phyloP scores from a whole-genome alignment of 345 rosid species.

The Hypericum perforatum region DNA sequence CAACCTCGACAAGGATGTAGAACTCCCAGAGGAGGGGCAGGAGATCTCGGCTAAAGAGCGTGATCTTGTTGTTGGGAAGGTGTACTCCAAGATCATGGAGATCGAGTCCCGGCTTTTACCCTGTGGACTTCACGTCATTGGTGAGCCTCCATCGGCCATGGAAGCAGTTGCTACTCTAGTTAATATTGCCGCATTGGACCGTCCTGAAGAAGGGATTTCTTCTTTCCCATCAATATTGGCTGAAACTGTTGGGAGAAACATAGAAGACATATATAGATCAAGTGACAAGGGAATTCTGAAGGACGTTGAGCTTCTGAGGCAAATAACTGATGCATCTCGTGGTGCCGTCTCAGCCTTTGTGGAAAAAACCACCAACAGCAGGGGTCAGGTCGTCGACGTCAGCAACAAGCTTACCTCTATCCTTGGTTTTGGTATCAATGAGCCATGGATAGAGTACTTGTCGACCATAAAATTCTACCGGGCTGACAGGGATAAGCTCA shows the following conservation, averaged over 20 bases:
- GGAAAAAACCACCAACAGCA: constrained; percentile 58
- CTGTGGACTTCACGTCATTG: constrained; percentile 91
- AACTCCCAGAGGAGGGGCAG: constrained; percentile 73
- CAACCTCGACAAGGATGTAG: constrained; percentile 91
- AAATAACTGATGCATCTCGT: constrained; percentile 89
- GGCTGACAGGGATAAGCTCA: constrained; percentile 77
- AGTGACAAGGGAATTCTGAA: constrained; percentile 80
- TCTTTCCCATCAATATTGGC: constrained; percentile 79
- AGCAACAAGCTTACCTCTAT: constrained; percentile 58
- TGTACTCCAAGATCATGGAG: constrained; percentile 98
- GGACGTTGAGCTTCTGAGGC: constrained; percentile 94
- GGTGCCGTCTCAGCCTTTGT: constrained; percentile 81
- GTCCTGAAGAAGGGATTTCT: constrained; percentile 70
- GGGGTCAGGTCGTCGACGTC: constrained; percentile 89
- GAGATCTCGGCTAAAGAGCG: constrained; percentile 66
- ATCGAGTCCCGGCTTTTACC: constrained; percentile 92
- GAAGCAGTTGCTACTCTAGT: constrained; percentile 96
- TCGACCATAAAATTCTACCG: constrained; percentile 80
- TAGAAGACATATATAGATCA: constrained; percentile 80
- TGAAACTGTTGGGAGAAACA: constrained; percentile 61
- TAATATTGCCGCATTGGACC: constrained; percentile 86
- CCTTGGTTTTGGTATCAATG: constrained; percentile 92
- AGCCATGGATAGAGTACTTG: constrained; percentile 88
- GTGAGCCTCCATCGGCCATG: constrained; percentile 97
- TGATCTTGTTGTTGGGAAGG: constrained; percentile 88